Percentiles rank a stretch among this genome's conserved stretches.
These are phyloP conservation scores for Hydrangea macrophylla DNA, from an alignment of 148 eudicot genomes.

Conservation along the genomic window DNA sequence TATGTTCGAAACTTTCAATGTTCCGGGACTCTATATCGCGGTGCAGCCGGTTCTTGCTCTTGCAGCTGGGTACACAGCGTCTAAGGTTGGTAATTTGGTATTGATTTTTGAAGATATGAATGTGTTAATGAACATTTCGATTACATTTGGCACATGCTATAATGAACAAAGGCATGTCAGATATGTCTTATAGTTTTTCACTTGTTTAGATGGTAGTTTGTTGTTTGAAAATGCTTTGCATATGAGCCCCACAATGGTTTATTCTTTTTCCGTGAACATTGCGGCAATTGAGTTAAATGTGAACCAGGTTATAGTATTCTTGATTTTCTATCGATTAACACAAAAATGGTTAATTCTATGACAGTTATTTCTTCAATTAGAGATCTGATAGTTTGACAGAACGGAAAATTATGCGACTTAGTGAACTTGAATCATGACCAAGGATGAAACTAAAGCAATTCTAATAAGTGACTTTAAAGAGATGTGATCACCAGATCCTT, in stretches of 20 bases:
- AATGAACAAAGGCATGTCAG: no score
- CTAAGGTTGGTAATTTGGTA: slow-evolving; percentile 76
- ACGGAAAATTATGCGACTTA: not conserved
- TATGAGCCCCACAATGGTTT: not conserved
- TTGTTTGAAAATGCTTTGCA: not conserved
- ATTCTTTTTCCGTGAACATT: not conserved
- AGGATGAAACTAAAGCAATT: no score
- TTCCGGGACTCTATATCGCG: slow-evolving; percentile 93
- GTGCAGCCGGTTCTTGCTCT: slow-evolving; percentile 98
- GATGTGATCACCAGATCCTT: not conserved
- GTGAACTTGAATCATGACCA: no score
- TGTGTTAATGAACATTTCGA: not conserved
- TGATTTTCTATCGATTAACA: not conserved
- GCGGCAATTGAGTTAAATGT: not conserved
- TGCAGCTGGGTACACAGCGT: slow-evolving; percentile 94
- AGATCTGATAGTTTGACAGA: not conserved
- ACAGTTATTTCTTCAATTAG: not conserved
- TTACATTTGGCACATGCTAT: not conserved
- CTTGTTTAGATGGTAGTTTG: not conserved
- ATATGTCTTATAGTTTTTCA: no score
- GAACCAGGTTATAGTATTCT: not conserved
- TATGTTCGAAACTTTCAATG: slow-evolving; percentile 98
- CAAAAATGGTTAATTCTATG: not conserved
- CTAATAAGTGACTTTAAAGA: not conserved
- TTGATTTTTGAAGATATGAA: not conserved